phyloP scores from a whole-genome alignment of 805 yeast species.

The Candida nanaspora region DNA sequence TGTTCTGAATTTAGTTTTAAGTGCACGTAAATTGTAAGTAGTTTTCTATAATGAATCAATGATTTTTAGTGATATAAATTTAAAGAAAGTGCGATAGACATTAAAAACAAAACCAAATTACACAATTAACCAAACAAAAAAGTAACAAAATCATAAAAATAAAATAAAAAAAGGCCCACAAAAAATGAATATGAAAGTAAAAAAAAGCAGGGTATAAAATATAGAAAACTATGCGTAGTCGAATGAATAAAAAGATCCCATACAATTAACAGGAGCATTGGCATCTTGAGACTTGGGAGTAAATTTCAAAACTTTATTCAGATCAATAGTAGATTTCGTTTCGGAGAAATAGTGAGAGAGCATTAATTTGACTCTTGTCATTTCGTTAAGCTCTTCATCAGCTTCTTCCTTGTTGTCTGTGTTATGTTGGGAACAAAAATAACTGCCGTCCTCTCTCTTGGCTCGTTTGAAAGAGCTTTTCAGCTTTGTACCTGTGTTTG shows the following conservation, averaged over 20 bases:
- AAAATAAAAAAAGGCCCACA: too few species aligned
- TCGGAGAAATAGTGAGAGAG: slow-evolving; percentile 17
- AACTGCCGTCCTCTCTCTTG: neutral
- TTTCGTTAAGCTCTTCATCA: slow-evolving; percentile 5
- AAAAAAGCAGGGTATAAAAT: too few species aligned
- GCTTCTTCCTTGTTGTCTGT: slow-evolving; percentile 4
- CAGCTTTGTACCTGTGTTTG: neutral
- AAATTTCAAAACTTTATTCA: slow-evolving; percentile 14
- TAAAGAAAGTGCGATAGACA: too few species aligned
- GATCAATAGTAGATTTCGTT: slow-evolving; percentile 15
- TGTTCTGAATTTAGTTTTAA: too few species aligned
- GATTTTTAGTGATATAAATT: too few species aligned
- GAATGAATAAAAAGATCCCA: slow-evolving; percentile 18
- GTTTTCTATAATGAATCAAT: too few species aligned
- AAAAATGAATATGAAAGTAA: too few species aligned
- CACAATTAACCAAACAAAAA: too few species aligned
- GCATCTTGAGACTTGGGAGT: slow-evolving; percentile 9
- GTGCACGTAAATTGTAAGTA: too few species aligned
- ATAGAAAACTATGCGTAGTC: slow-evolving; percentile 10
- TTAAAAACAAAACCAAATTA: too few species aligned
- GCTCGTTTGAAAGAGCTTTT: neutral
- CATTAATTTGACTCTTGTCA: slow-evolving; percentile 8
- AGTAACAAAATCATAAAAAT: too few species aligned
- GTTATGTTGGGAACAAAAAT: slow-evolving; percentile 4
- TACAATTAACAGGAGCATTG: slow-evolving; percentile 8